phyloP scores from a whole-genome alignment of 306 rosid genomes.

The Vicia villosa region DNA sequence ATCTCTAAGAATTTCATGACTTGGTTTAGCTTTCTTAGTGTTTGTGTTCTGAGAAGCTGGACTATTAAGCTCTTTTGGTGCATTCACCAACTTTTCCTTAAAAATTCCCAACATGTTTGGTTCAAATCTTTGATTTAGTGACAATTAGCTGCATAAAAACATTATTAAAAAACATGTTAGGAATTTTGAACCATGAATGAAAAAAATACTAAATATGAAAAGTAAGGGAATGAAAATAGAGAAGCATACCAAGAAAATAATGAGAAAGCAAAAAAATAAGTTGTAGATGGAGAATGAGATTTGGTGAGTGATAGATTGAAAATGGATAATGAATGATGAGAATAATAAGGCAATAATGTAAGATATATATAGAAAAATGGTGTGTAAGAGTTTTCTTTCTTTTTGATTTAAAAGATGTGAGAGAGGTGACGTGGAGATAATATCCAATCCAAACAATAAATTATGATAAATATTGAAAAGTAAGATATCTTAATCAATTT shows the following conservation, averaged over 20 bases:
- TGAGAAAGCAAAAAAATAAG: conserved; percentile 17
- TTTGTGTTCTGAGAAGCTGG: conserved; percentile 55
- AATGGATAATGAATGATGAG: conserved; percentile 14
- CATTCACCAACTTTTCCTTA: conserved; percentile 68
- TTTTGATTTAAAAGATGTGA: conserved; percentile 1
- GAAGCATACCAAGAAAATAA: conserved; percentile 26
- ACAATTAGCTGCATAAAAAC: conserved; percentile 33
- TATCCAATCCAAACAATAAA: conserved; percentile 63
- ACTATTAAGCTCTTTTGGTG: conserved; percentile 90
- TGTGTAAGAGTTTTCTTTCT: background rate
- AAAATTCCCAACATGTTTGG: conserved; percentile 82
- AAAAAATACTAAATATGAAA: background rate
- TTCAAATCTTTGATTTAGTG: background rate
- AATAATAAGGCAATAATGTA: background rate
- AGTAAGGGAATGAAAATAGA: background rate
- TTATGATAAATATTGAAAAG: background rate
- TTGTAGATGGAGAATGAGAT: conserved; percentile 28
- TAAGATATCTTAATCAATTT: background rate
- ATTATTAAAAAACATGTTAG: conserved; percentile 17
- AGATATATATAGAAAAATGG: conserved; percentile 37
- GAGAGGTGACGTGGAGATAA: conserved; percentile 54
- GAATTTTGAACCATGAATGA: background rate
- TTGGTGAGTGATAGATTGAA: background rate
- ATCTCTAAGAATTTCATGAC: conserved; percentile 53
- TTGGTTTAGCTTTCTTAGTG: conserved; percentile 49